Evolutionary conservation across 768 basidiomycete species (phyloP).

Genomic region (Mycena floridula): DNA sequence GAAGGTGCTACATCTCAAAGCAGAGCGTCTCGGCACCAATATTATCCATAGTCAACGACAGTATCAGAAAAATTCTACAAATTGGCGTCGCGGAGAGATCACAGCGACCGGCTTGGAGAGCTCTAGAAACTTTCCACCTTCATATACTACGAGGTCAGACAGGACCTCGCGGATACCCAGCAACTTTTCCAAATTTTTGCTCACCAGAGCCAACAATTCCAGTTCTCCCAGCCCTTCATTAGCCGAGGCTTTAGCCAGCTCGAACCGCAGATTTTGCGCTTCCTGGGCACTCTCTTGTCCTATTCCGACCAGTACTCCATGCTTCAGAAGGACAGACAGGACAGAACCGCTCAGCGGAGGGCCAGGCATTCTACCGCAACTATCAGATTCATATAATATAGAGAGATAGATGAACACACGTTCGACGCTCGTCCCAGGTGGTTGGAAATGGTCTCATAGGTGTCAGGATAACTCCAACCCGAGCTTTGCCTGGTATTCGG

Average conservation of each 20-base stretch:
- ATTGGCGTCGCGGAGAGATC: no score
- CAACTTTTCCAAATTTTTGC: conserved; percentile 32
- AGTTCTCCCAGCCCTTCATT: conserved; percentile 19
- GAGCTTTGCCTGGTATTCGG: conserved; percentile 32
- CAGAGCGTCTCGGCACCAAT: no score
- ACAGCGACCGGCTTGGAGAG: conserved; percentile 33
- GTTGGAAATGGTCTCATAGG: conserved; percentile 63
- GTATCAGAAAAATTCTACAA: no score
- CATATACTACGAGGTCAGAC: conserved; percentile 32
- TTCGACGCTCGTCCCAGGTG: conserved; percentile 65
- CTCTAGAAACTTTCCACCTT: conserved; percentile 27
- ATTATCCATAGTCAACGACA: no score
- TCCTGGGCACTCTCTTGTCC: conserved; percentile 65
- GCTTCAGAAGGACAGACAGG: conserved; percentile 55
- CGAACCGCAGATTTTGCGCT: conserved; percentile 71
- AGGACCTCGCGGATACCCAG: conserved; percentile 30
- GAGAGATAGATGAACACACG: conserved; percentile 38
- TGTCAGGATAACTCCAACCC: conserved; percentile 44
- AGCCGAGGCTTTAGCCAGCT: conserved; percentile 22
- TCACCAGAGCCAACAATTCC: conserved; percentile 30
- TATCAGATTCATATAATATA: no score
- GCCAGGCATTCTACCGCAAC: conserved; percentile 70
- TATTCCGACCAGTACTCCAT: conserved; percentile 79
- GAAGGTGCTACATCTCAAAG: no score
- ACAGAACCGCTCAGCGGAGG: conserved; percentile 62